These are phyloP conservation scores for Taphrina communis DNA, from an alignment of 1,139 yeast species.

Conservation along the genomic window DNA sequence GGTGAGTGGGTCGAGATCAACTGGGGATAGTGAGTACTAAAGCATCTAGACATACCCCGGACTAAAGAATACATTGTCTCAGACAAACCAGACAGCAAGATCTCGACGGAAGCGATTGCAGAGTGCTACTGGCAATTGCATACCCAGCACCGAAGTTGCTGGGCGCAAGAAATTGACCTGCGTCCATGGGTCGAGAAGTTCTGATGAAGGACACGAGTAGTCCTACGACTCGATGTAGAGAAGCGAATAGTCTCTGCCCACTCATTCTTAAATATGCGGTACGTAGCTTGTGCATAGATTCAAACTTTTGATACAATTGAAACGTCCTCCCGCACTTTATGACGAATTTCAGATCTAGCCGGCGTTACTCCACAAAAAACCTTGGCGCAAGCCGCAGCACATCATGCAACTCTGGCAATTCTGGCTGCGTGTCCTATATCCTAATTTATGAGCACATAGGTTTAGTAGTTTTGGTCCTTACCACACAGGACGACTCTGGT, in stretches of 20 bases:
- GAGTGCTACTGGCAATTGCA: conserved; percentile 45
- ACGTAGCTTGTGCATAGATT: neutral
- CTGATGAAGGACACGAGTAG: conserved; percentile 18
- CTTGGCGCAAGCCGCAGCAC: conserved; percentile 2
- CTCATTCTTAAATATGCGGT: neutral
- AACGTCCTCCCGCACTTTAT: neutral
- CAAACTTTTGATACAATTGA: too few species aligned
- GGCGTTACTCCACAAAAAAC: neutral
- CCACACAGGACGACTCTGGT: too few species aligned
- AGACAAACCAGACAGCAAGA: conserved; percentile 41
- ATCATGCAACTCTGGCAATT: neutral
- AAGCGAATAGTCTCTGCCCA: neutral
- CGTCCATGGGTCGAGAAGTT: conserved; percentile 45
- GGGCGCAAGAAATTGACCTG: conserved; percentile 44
- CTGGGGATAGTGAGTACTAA: neutral
- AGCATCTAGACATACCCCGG: conserved; percentile 13
- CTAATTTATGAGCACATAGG: too few species aligned
- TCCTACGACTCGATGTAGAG: neutral
- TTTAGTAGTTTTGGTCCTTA: neutral
- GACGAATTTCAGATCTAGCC: conserved; percentile 7
- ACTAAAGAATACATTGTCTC: conserved; percentile 27
- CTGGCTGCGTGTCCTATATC: neutral
- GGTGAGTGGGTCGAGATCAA: conserved; percentile 26
- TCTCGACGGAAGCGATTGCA: conserved; percentile 43
- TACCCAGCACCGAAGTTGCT: conserved; percentile 43